Percentiles rank a stretch among this genome's conserved stretches.
phyloP scores from a whole-genome alignment of 2,329 filamentous ascomycete genomes.

The Pochonia chlamydosporia region DNA sequence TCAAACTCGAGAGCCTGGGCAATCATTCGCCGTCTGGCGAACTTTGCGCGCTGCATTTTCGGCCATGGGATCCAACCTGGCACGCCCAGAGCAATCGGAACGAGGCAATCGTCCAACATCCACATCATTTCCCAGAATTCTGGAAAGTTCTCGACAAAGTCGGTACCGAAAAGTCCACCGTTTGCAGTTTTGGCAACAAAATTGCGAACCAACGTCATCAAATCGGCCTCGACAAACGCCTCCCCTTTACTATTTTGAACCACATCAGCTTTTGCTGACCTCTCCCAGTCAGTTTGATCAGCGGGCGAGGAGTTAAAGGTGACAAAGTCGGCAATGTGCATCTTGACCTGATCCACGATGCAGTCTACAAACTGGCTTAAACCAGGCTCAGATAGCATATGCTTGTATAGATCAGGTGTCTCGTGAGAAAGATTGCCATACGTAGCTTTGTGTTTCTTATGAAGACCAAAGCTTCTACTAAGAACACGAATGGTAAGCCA shows the following conservation, averaged over 20 bases:
- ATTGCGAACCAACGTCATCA: conserved; percentile 27
- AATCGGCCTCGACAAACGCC: conserved; percentile 25
- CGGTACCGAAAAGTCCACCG: conserved; percentile 30
- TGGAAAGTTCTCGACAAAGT: conserved; percentile 35
- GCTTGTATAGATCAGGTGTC: conserved; percentile 19
- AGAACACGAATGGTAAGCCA: conserved; percentile 20
- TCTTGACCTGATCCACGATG: conserved; percentile 18
- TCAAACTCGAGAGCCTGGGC: conserved; percentile 26
- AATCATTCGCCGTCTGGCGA: conserved; percentile 22
- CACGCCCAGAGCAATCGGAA: conserved; percentile 22
- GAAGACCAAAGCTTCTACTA: conserved; percentile 26
- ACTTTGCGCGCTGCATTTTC: conserved; percentile 24
- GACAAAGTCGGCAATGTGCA: conserved; percentile 27
- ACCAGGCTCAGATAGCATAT: conserved; percentile 19
- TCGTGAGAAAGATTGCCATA: conserved; percentile 23
- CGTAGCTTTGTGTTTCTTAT: conserved; percentile 22
- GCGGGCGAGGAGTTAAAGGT: conserved; percentile 31
- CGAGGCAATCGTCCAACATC: conserved; percentile 29
- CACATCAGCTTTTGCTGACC: conserved; percentile 23
- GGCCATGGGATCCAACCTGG: conserved; percentile 28
- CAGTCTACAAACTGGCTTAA: conserved; percentile 16
- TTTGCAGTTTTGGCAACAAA: conserved; percentile 30
- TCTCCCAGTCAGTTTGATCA: conserved; percentile 34
- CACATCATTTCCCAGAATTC: conserved; percentile 32
- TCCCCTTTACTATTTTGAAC: conserved; percentile 20